Base-by-base conservation (phyloP, 495 filamentous ascomycete genomes). In the Talaromyces nanjingensis region DNA sequence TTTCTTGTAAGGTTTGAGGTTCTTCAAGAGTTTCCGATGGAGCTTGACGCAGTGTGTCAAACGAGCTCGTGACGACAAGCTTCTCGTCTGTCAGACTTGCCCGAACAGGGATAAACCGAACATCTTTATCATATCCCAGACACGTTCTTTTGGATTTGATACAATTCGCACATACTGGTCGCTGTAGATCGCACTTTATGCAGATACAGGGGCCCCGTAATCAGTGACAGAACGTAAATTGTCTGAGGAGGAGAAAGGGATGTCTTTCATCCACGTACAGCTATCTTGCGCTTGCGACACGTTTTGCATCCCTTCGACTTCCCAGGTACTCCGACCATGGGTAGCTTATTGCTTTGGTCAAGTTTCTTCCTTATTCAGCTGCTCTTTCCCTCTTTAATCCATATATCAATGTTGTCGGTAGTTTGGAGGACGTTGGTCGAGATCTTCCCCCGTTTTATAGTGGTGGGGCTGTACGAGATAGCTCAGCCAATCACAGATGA, bases 291-390 rank as follows among this genome's bases (percentile, higher is more conserved):
- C 42, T 71, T 67, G 33, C 74, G 74, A 68, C 78, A 80, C 20
- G 78, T 79, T 34, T 76, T 75, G 65, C 79, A 81, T 11, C 74
- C 78, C 67, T 77, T 77, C 6, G 79, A 81, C 54, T 75, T 73
- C 20, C 79, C 79, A 24, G 78, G 64, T 42, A 79, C 74, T 27
- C 79, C 79, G 4, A 80, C 79, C 79, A 81, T 81, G 18, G 61
- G 18, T 27, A 22, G 8, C 24, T 14, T 29, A 9, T 55, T 24
- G 22, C 18, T 49, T 45, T 20, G 3, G n/a, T 9, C 16, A 49
- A 49, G 6, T 8, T 3, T 47, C 1, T 20, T 2, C 7, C n/a
- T 7, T 20, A 18, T 0, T 20, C n/a, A 3, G 45, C n/a, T 8
- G n/a, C 45, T 49, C 18, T 20, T 2, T 2, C 18, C 22, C 2